Base-by-base conservation (phyloP, 306 rosid species). In the Corylus avellana region DNA sequence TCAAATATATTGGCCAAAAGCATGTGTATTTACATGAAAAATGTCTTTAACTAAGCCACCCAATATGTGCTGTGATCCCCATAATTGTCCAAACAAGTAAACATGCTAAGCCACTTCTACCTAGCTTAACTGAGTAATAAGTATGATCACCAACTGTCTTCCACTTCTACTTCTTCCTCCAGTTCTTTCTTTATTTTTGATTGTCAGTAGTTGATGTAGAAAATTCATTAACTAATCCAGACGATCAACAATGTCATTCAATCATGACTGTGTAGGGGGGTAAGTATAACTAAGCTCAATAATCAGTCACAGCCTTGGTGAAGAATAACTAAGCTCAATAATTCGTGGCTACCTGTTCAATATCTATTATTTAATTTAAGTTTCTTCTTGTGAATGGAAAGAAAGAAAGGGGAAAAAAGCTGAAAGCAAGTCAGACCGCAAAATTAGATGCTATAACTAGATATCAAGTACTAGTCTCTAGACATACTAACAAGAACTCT, bases 71-170 rank as follows among this genome's bases (percentile, higher is more conserved):
- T 68, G 50, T 20, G 22, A 39, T 11, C 32, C 51, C 44, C 50
- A n/a, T 68, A 27, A 16, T 62, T 47, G 27, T 59, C 53, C 51
- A 39, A 75, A 76, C 44, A 83, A 75, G 61, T 39, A 35, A 71
- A 20, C 16, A 69, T 8, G 42, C 53, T 6, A 73, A 68, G 13
- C 47, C 37, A 56, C 55, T 16, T 58, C 74, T 42, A 18, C 54
- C 54, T 63, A 12, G 42, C 46, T 27, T 76, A 50, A 17, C 42
- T 25, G 42, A 68, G 48, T 39, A 64, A 35, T 16, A 64, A 32
- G 72, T 37, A 67, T n/a, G 53, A 8, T 42, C 29, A 68, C 12
- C 8, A 68, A 14, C 25, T 67, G 72, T 18, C 27, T 42, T 66
- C 50, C 72, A 67, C 29, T 32, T 29, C 47, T 7, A 8, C 71